These are phyloP conservation scores for Alternaria arbusti DNA, from an alignment of 2,329 filamentous ascomycete species.

Conservation along the genomic window DNA sequence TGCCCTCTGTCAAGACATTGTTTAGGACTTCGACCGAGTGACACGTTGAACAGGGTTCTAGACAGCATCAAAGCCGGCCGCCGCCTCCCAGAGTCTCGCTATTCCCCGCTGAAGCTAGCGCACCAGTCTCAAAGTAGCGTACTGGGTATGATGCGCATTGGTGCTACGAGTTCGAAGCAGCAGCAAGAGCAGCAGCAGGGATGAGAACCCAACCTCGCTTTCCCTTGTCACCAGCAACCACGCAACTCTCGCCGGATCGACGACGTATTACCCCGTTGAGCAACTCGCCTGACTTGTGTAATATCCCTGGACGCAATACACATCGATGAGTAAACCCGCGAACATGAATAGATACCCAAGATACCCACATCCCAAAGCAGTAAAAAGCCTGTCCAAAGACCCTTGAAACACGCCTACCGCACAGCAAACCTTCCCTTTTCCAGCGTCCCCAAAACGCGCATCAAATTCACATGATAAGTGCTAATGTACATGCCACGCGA, in stretches of 20 bases:
- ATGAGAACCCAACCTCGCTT: slow-evolving; percentile 4
- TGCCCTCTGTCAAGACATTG: background rate
- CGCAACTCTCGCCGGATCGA: background rate
- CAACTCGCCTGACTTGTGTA: background rate
- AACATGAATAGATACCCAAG: background rate
- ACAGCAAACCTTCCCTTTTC: background rate
- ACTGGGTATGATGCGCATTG: slow-evolving; percentile 18
- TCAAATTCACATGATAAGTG: background rate
- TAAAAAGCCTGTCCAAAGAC: background rate
- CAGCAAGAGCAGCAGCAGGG: slow-evolving; percentile 15
- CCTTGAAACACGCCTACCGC: background rate
- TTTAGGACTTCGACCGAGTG: slow-evolving; percentile 2
- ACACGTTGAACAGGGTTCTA: slow-evolving; percentile 66
- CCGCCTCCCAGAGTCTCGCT: slow-evolving; percentile 76
- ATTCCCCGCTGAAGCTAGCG: slow-evolving; percentile 54
- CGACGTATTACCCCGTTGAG: background rate
- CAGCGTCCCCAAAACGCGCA: background rate
- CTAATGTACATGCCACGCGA: background rate
- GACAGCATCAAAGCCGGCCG: slow-evolving; percentile 80
- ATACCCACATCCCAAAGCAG: background rate
- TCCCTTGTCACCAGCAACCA: background rate
- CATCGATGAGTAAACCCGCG: background rate
- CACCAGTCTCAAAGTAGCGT: slow-evolving; percentile 36
- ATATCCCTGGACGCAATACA: background rate
- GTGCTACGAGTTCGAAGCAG: slow-evolving; percentile 2